A percentile compares a stretch with the other conserved stretches of the same genome.
Evolutionary conservation across 345 rosid genomes (phyloP).

Genomic region (Moringa oleifera): DNA sequence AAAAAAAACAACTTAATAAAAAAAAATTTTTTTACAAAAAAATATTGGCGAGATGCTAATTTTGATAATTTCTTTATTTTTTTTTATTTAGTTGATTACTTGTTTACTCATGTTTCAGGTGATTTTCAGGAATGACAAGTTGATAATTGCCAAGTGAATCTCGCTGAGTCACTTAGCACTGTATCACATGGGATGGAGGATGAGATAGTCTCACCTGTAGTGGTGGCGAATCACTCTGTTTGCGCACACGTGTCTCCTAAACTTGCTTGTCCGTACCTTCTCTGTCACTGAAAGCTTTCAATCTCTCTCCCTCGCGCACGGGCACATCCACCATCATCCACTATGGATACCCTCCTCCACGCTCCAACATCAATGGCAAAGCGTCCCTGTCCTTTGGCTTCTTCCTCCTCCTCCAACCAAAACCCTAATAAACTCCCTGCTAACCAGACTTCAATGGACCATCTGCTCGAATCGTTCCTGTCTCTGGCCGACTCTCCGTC

Average conservation of each 20-base stretch:
- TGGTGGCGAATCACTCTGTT: background rate
- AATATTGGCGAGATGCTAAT: too few species aligned
- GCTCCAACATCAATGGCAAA: conserved; percentile 48
- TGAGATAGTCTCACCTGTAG: background rate
- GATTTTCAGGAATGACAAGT: too few species aligned
- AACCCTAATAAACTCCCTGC: conserved; percentile 21
- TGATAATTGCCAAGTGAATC: too few species aligned
- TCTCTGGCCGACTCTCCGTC: conserved; percentile 42
- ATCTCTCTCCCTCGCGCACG: background rate
- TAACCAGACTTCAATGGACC: conserved; percentile 29
- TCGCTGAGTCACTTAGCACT: too few species aligned
- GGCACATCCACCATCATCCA: conserved; percentile 1
- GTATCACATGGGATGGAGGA: too few species aligned
- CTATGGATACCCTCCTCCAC: conserved; percentile 44
- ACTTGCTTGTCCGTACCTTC: background rate
- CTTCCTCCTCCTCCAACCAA: conserved; percentile 18
- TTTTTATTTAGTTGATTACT: too few species aligned
- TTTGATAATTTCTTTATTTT: too few species aligned
- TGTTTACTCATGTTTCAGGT: too few species aligned
- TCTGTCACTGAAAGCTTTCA: background rate
- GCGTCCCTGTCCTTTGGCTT: conserved; percentile 39
- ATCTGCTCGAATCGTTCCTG: conserved; percentile 44
- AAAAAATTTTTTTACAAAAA: too few species aligned
- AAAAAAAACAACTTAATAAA: too few species aligned
- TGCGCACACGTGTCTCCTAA: background rate